phyloP scores from a whole-genome alignment of 2,329 filamentous ascomycete species.

The Epichloe baconii region DNA sequence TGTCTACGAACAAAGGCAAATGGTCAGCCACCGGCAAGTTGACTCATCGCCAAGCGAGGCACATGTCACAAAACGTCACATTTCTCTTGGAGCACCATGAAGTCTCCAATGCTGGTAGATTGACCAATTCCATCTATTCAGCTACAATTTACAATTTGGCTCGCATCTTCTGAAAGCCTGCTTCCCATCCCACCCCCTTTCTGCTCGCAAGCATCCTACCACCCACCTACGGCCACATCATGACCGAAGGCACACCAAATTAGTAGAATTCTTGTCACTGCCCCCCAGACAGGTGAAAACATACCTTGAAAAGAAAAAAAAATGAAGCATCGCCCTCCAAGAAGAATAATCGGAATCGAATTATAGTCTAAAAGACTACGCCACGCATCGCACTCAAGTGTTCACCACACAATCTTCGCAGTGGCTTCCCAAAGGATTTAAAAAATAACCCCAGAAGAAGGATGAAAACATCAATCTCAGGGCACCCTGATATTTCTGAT shows the following conservation, averaged over 20 bases:
- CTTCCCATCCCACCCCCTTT: neutral
- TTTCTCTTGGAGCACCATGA: neutral
- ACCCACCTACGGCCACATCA: neutral
- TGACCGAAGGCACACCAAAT: slow-evolving; percentile 3
- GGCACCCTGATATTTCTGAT: slow-evolving; percentile 13
- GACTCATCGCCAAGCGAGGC: neutral
- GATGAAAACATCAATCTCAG: neutral
- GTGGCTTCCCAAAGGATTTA: slow-evolving; percentile 11
- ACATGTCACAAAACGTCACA: neutral
- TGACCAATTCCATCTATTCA: no score
- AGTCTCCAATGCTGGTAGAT: neutral
- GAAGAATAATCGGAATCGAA: slow-evolving; percentile 16
- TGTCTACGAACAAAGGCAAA: neutral
- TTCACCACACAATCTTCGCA: slow-evolving; percentile 13
- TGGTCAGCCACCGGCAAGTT: neutral
- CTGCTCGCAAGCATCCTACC: neutral
- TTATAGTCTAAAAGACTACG: slow-evolving; percentile 10
- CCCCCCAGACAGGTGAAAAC: neutral
- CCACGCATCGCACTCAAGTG: slow-evolving; percentile 15
- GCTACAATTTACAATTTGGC: no score
- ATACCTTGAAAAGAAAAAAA: slow-evolving; percentile 9
- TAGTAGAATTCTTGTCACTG: neutral
- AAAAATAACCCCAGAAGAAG: neutral
- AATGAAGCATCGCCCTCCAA: slow-evolving; percentile 12
- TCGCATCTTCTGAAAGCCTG: neutral